phyloP scores from a whole-genome alignment of 2,329 filamentous ascomycete genomes.

The Botryotinia narcissicola region DNA sequence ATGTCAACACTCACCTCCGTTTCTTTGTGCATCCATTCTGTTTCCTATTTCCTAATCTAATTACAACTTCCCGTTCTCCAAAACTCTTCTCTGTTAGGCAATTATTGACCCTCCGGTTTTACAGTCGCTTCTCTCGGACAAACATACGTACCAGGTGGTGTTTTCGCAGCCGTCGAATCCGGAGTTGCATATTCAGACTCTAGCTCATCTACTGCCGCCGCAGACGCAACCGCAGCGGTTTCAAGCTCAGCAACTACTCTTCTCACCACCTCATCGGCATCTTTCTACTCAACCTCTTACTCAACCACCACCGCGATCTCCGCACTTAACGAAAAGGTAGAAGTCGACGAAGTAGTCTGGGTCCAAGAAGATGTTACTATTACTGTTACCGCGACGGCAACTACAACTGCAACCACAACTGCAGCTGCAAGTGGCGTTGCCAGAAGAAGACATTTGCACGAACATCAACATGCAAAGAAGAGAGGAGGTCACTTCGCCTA shows the following conservation, averaged over 20 bases:
- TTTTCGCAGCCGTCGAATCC: conserved; percentile 33
- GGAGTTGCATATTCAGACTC: not conserved
- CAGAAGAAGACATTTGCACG: conserved; percentile 18
- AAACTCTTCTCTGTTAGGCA: too few relatives aligned
- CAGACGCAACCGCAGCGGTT: not conserved
- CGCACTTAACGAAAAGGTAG: conserved; percentile 40
- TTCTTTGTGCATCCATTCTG: not conserved
- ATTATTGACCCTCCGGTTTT: not conserved
- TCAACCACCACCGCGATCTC: conserved; percentile 42
- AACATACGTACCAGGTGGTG: conserved; percentile 35
- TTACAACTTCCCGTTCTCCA: not conserved
- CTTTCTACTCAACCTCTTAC: conserved; percentile 52
- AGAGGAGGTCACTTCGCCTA: conserved; percentile 6
- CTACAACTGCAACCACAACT: too few relatives aligned
- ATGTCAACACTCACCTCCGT: not conserved
- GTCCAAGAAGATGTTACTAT: conserved; percentile 49
- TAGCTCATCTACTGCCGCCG: not conserved
- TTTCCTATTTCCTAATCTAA: not conserved
- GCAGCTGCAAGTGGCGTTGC: not conserved
- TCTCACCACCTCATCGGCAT: conserved; percentile 23
- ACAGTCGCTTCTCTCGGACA: conserved; percentile 22
- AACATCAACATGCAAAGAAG: conserved; percentile 12
- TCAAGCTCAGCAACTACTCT: conserved; percentile 22
- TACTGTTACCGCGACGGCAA: conserved; percentile 5
- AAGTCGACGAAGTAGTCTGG: conserved; percentile 56